These are phyloP conservation scores for Saccharomycopsis sp. DNA, from an alignment of 805 yeast species.

Conservation along the genomic window DNA sequence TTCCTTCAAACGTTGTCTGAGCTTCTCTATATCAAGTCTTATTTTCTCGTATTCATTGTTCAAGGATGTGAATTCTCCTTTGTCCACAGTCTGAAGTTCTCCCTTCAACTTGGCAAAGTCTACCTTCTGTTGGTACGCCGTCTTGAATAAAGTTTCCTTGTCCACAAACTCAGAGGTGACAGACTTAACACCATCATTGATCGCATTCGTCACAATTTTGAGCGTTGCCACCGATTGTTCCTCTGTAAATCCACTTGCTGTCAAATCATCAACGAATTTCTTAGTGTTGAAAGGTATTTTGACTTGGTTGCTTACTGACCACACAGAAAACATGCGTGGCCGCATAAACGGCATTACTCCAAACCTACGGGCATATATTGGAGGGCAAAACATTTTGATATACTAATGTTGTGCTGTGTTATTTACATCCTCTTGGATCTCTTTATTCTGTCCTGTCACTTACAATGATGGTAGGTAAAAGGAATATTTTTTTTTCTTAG, in stretches of 20 bases:
- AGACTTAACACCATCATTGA: conserved; percentile 72
- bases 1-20: conserved; percentile 78
- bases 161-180: conserved; percentile 77
- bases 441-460: no score
- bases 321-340: neutral
- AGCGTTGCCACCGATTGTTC: conserved; percentile 80
- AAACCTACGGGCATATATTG: neutral
- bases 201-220: conserved; percentile 60
- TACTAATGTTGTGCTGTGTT: no score
- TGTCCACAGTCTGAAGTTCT: conserved; percentile 82
- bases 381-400: neutral
- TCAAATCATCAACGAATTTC: conserved; percentile 56
- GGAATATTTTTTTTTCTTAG: neutral
- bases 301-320: neutral
- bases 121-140: conserved; percentile 92
- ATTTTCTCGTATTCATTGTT: conserved; percentile 84
- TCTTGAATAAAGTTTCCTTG: conserved; percentile 72
- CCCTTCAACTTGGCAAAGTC: conserved; percentile 94
- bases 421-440: no score
- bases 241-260: conserved; percentile 62
- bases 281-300: conserved; percentile 49
- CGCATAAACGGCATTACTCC: neutral
- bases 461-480: no score
- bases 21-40: conserved; percentile 75
- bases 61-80: conserved; percentile 73